Conservation (phyloP, 768 basidiomycete species). For the Lanmaoa rubissima region DNA sequence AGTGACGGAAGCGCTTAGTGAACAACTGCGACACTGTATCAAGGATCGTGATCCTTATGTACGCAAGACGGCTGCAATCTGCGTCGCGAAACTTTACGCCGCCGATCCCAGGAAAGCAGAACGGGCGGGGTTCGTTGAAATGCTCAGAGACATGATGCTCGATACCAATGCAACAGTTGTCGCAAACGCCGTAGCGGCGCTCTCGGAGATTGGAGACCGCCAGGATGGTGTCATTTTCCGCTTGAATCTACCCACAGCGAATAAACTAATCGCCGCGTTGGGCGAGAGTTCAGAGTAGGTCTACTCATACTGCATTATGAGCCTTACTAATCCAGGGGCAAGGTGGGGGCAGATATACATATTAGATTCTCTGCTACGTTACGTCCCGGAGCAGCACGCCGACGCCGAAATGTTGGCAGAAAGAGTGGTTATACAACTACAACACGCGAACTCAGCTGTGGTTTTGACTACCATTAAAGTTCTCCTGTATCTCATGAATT, state of each 20-base stretch:
- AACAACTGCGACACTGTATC: conserved; percentile 88
- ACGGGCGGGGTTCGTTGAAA: conserved; percentile 85
- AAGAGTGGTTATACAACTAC: conserved; percentile 87
- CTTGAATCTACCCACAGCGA: conserved; percentile 82
- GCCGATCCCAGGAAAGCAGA: conserved; percentile 87
- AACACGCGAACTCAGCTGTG: conserved; percentile 99
- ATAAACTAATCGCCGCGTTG: conserved; percentile 86
- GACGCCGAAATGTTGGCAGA: conserved; percentile 97
- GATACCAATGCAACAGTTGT: conserved; percentile 97
- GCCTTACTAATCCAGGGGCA: conserved; percentile 15
- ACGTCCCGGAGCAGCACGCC: conserved; percentile 81
- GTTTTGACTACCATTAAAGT: conserved; percentile 98
- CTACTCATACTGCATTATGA: not conserved
- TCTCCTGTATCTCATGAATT: conserved; percentile 96
- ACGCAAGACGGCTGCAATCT: conserved; percentile 96
- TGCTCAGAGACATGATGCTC: conserved; percentile 87
- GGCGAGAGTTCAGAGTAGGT: conserved; percentile 97
- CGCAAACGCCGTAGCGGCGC: conserved; percentile 92
- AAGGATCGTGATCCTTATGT: conserved; percentile 97
- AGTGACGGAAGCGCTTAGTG: conserved; percentile 80
- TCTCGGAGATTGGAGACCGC: conserved; percentile 95
- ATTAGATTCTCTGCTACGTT: conserved; percentile 88
- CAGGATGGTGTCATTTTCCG: conserved; percentile 93
- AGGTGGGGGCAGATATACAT: conserved; percentile 99
- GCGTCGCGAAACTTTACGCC: conserved; percentile 92